These are phyloP conservation scores for Suhomyces tanzawaensis DNA, from an alignment of 805 yeast genomes.

Conservation along the genomic window DNA sequence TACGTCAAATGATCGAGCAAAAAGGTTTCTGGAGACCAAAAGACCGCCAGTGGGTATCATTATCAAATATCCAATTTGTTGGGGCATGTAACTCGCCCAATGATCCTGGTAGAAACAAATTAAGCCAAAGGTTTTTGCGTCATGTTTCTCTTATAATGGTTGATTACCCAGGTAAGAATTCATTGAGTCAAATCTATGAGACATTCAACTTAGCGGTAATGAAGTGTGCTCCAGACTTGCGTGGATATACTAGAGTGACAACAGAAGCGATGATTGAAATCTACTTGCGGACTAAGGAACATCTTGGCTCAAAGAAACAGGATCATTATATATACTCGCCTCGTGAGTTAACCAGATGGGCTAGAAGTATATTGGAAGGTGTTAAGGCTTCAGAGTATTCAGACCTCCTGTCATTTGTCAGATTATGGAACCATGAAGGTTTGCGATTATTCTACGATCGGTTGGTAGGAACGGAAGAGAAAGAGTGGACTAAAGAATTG, in stretches of 20 bases:
- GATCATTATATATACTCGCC: conserved; percentile 81
- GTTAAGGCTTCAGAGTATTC: conserved; percentile 35
- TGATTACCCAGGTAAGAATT: conserved; percentile 67
- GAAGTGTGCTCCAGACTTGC: conserved; percentile 57
- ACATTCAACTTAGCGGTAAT: conserved; percentile 56
- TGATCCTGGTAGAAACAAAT: conserved; percentile 66
- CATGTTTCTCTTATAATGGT: conserved; percentile 67
- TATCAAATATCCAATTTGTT: conserved; percentile 72
- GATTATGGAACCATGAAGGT: conserved; percentile 82
- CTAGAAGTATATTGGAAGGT: conserved; percentile 65
- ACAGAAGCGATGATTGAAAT: conserved; percentile 67
- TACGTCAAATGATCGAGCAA: conserved; percentile 72
- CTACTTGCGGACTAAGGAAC: conserved; percentile 44
- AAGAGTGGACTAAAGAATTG: conserved; percentile 46
- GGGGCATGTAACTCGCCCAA: conserved; percentile 94
- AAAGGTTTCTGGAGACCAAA: conserved; percentile 73
- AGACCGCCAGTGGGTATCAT: conserved; percentile 62
- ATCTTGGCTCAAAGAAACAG: conserved; percentile 38
- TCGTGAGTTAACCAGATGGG: conserved; percentile 87
- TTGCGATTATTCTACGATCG: conserved; percentile 76
- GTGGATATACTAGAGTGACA: conserved; percentile 50
- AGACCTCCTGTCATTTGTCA: conserved; percentile 41
- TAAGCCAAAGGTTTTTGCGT: conserved; percentile 63
- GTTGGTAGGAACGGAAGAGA: conserved; percentile 47
- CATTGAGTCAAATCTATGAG: conserved; percentile 66